Evolutionary conservation across 2,329 filamentous ascomycete genomes (phyloP), one percentile per base, ranked within the genome.

Genomic region (Peltaster fructicola): DNA sequence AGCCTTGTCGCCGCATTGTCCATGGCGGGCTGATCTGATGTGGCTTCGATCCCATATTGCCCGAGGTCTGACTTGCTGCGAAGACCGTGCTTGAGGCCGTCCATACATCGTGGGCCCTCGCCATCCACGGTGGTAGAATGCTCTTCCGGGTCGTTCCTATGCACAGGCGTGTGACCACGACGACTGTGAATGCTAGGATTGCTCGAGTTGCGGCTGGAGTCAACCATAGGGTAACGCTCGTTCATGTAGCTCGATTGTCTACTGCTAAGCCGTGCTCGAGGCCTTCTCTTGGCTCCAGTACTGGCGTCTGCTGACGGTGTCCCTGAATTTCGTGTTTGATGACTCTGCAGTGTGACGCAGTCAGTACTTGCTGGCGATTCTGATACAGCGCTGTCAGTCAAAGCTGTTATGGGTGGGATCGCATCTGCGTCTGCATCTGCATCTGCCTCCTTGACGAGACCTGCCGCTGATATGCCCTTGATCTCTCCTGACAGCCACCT

Each of bases 401-500:
- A n/a, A n/a, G n/a, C n/a, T n/a, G n/a, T n/a, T n/a, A n/a, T n/a
- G n/a, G n/a, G n/a, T n/a, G n/a, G n/a, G n/a, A n/a, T n/a, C n/a
- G n/a, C n/a, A n/a, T n/a, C n/a, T n/a, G n/a, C n/a, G n/a, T n/a
- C n/a, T n/a, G n/a, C n/a, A n/a, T n/a, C n/a, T n/a, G n/a, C n/a
- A n/a, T n/a, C n/a, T n/a, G n/a, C n/a, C n/a, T n/a, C n/a, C n/a
- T n/a, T n/a, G n/a, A n/a, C n/a, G n/a, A n/a, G n/a, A n/a, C n/a
- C n/a, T n/a, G n/a, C 7, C 20, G 6, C 17, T 6, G 24, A 45
- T 44, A 57, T 45, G 8, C 49, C 47, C 2, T 45, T 47, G 13
- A 59, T 47, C 31, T 60, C 56, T 24, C 52, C 48, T 3, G 51
- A 54, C 3, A 60, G 36, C 57, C 57, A 61, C 7, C 45, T 46